Percentiles rank a stretch among this genome's conserved stretches.
These are phyloP conservation scores for Pugionium cornutum DNA, from an alignment of 345 rosid genomes.

Conservation along the genomic window DNA sequence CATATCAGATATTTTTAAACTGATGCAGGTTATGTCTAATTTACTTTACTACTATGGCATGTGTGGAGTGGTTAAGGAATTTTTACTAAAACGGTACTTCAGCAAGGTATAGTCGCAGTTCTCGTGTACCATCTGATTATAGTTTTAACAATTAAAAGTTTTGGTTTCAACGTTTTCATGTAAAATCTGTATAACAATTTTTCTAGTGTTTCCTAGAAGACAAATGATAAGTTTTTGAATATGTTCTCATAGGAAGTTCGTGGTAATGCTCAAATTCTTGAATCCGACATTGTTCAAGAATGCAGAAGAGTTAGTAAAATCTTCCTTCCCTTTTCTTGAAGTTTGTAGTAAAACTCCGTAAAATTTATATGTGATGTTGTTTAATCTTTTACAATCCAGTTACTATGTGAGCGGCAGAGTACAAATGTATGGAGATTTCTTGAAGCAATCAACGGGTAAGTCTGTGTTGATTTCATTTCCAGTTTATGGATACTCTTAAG, in stretches of 20 bases:
- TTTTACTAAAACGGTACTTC: slow-evolving; percentile 81
- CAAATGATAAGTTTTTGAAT: slow-evolving; percentile 8
- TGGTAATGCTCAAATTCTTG: slow-evolving; percentile 73
- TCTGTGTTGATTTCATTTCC: slow-evolving; percentile 11
- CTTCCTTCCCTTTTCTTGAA: slow-evolving; percentile 8
- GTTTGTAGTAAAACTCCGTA: neutral
- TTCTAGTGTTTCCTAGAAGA: no score
- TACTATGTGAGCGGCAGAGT: slow-evolving; percentile 82
- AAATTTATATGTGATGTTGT: slow-evolving; percentile 30
- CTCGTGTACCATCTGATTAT: neutral
- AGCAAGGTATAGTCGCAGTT: slow-evolving; percentile 64
- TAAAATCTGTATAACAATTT: no score
- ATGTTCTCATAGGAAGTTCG: slow-evolving; percentile 58
- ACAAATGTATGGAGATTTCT: slow-evolving; percentile 77
- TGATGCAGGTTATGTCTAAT: slow-evolving; percentile 74
- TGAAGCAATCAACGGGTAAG: slow-evolving; percentile 86
- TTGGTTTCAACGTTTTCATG: neutral
- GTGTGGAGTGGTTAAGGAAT: slow-evolving; percentile 88
- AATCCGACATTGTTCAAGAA: slow-evolving; percentile 73
- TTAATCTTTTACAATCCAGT: slow-evolving; percentile 43
- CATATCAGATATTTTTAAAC: slow-evolving; percentile 7
- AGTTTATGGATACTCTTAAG: neutral
- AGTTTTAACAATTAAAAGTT: neutral
- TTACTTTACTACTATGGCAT: slow-evolving; percentile 90
- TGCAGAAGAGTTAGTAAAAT: slow-evolving; percentile 74